Conservation (phyloP, 306 rosid genomes). For the Clitoria ternatea region DNA sequence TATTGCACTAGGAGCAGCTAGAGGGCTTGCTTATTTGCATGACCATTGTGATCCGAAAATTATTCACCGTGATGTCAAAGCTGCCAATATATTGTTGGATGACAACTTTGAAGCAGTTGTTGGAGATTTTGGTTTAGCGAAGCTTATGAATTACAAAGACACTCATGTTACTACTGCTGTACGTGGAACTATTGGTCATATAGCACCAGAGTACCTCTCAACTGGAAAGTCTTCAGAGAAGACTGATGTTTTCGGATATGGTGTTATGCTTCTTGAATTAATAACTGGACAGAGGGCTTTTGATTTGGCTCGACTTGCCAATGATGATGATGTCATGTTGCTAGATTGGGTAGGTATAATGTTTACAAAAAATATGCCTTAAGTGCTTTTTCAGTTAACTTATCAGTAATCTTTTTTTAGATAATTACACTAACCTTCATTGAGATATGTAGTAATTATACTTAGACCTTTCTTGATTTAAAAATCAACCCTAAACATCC, state of each 20-base stretch:
- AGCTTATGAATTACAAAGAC: constrained; percentile 83
- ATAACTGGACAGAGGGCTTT: constrained; percentile 93
- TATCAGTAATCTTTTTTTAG: too few relatives aligned
- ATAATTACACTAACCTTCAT: too few relatives aligned
- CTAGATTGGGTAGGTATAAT: constrained; percentile 81
- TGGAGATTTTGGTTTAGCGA: constrained; percentile 93
- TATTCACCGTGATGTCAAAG: constrained; percentile 93
- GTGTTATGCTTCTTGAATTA: constrained; percentile 93
- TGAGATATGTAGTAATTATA: too few relatives aligned
- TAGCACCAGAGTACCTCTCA: constrained; percentile 91
- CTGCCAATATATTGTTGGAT: constrained; percentile 89
- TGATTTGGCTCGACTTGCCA: constrained; percentile 81
- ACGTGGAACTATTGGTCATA: constrained; percentile 90
- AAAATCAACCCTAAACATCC: too few relatives aligned
- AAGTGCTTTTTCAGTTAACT: background rate
- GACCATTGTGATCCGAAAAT: constrained; percentile 96
- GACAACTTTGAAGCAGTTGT: constrained; percentile 89
- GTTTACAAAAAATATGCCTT: background rate
- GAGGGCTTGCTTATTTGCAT: constrained; percentile 90
- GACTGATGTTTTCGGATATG: constrained; percentile 93
- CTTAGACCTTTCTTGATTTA: too few relatives aligned
- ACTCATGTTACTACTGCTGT: constrained; percentile 94
- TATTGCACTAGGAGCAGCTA: constrained; percentile 84
- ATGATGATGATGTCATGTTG: constrained; percentile 70
- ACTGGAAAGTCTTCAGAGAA: constrained; percentile 93